Base-by-base conservation (phyloP, 164 flowering plant genomes). In the Hamamelis virginiana region DNA sequence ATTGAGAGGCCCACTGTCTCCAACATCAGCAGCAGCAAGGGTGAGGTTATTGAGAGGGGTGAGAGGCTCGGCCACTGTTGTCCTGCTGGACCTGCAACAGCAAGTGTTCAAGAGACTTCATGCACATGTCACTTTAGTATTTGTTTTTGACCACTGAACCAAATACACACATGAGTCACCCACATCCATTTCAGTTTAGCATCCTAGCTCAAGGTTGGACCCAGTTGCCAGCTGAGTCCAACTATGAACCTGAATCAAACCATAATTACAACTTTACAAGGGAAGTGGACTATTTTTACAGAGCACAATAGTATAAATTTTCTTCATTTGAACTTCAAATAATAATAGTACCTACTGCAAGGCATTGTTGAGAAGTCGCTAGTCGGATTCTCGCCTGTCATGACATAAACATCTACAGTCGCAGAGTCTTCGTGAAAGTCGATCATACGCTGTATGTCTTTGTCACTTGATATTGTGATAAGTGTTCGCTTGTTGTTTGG, bases 371-470 rank as follows among this genome's bases (percentile, higher is more conserved):
- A 28, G 18, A 41, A 5, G 22, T 66, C 57, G n/a, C 27, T 28
- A 19, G 10, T 33, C 13, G 44, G 23, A 53, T 38, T 41, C 4
- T 66, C 69, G 26, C 27, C 27, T 5, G 28, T 22, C 59, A 53
- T 27, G n/a, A 66, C 55, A 68, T 58, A 68, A 59, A 68, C 69
- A 41, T 71, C 74, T 16, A 65, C 58, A 9, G 64, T 71, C 16
- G 46, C 26, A 47, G 74, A 45, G 23, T 71, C 69, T 19, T 65
- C 64, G 59, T 50, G 44, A 41, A 71, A 71, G 19, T 59, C 51
- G 9, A 71, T 57, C 74, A 71, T 71, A 0, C 69, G 59, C 53
- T 71, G 47, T 28, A 71, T 22, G 26, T 71, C 74, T 33, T 71
- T 71, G 48, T 71, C 74, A 25, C 60, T 44, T 10, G 74, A 57